phyloP scores from a whole-genome alignment of 2,329 filamentous ascomycete genomes.

The Pestalotiopsis sp. region DNA sequence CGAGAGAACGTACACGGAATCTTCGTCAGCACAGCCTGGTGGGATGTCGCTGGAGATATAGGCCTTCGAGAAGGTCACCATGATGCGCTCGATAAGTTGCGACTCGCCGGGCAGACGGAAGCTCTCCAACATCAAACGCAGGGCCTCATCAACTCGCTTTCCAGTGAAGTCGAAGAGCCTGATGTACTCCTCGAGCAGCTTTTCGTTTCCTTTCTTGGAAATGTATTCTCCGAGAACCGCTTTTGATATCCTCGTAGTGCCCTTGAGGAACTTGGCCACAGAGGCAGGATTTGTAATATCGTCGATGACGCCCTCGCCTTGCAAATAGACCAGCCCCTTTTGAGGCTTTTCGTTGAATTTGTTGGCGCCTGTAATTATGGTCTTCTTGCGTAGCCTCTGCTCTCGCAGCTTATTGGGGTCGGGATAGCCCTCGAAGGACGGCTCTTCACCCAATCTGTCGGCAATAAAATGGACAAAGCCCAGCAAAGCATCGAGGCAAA shows the following conservation, averaged over 20 bases:
- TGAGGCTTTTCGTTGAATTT: conserved; percentile 98
- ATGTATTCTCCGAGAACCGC: conserved; percentile 89
- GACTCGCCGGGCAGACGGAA: conserved; percentile 96
- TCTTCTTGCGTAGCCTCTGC: conserved; percentile 78
- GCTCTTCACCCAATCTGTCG: conserved; percentile 77
- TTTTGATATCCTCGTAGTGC: conserved; percentile 87
- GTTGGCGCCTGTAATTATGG: conserved; percentile 83
- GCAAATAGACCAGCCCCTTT: conserved; percentile 82
- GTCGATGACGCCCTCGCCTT: conserved; percentile 82
- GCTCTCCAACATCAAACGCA: conserved; percentile 83
- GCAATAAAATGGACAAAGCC: conserved; percentile 91
- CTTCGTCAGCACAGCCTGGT: conserved; percentile 78
- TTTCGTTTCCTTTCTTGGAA: conserved; percentile 86
- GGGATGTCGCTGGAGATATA: conserved; percentile 74
- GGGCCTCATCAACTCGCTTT: conserved; percentile 86
- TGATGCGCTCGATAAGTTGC: conserved; percentile 87
- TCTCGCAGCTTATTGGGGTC: conserved; percentile 67
- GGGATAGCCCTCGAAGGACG: conserved; percentile 66
- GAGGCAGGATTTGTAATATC: conserved; percentile 73
- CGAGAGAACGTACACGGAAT: conserved; percentile 86
- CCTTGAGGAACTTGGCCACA: conserved; percentile 85
- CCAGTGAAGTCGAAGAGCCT: conserved; percentile 84
- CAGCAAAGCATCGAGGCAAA: conserved; percentile 90
- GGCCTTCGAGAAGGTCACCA: conserved; percentile 83
- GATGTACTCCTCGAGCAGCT: conserved; percentile 83